These are phyloP conservation scores for Prunella vulgaris DNA, from an alignment of 257 asterid genomes.

Conservation along the genomic window DNA sequence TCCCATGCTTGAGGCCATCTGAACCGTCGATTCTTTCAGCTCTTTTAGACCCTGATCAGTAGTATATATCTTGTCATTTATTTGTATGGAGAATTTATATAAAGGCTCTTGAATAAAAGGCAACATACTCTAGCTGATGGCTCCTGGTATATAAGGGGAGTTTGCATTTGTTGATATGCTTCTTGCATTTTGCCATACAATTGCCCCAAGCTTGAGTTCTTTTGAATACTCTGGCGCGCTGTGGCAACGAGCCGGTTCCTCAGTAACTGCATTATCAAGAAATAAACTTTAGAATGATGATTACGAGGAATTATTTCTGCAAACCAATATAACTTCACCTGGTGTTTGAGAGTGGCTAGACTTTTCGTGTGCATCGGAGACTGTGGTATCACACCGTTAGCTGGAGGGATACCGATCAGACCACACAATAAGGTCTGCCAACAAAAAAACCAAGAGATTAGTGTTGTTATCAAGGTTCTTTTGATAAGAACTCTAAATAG, in stretches of 20 bases:
- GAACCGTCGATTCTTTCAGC: constrained; percentile 70
- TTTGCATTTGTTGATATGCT: constrained; percentile 83
- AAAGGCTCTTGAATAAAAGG: background rate
- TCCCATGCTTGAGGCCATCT: constrained; percentile 78
- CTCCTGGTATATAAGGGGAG: constrained; percentile 73
- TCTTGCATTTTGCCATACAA: constrained; percentile 87
- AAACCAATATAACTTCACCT: constrained; percentile 34
- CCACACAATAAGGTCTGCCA: constrained; percentile 80
- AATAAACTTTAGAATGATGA: background rate
- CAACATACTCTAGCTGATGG: constrained; percentile 54
- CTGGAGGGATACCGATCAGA: constrained; percentile 81
- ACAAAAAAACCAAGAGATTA: background rate
- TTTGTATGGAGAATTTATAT: background rate
- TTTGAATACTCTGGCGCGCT: constrained; percentile 61
- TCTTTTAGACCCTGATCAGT: constrained; percentile 71
- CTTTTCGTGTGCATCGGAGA: constrained; percentile 94
- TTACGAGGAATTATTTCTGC: background rate
- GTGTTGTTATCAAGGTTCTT: background rate
- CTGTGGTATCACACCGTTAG: constrained; percentile 90
- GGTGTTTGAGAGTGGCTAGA: constrained; percentile 88
- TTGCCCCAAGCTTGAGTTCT: constrained; percentile 72
- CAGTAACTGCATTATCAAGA: constrained; percentile 45
- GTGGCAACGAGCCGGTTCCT: constrained; percentile 64
- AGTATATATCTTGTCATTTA: background rate
- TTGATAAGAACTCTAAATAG: background rate